Conservation (phyloP, 2,329 filamentous ascomycete species). For the Clarireedia paspali region DNA sequence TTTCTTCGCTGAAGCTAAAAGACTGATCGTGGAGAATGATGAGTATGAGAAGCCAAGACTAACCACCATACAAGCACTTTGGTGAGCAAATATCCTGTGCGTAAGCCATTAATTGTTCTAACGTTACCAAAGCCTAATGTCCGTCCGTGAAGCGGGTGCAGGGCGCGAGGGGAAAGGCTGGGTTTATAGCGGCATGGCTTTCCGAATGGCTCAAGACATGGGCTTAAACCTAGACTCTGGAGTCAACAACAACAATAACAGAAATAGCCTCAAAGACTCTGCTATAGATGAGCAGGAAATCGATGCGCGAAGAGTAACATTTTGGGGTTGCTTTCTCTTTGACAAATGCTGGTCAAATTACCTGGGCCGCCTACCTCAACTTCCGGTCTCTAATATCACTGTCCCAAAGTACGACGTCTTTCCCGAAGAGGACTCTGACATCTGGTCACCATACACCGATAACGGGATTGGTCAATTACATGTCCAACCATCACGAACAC, state of each 20-base stretch:
- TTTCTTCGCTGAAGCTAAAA: constrained; percentile 91
- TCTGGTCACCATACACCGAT: constrained; percentile 87
- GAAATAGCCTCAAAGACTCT: neutral
- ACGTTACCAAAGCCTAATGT: constrained; percentile 50
- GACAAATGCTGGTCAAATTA: constrained; percentile 99
- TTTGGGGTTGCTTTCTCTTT: constrained; percentile 97
- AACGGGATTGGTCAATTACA: constrained; percentile 64
- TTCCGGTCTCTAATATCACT: constrained; percentile 71
- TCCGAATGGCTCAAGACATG: constrained; percentile 92
- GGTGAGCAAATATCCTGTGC: constrained; percentile 37
- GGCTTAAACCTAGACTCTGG: constrained; percentile 81
- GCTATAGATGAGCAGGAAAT: constrained; percentile 71
- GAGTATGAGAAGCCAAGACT: constrained; percentile 85
- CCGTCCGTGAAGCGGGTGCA: constrained; percentile 89
- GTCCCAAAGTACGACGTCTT: constrained; percentile 88
- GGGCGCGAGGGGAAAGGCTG: constrained; percentile 91
- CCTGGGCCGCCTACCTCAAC: constrained; percentile 79
- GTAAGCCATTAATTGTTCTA: neutral
- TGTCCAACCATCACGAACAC: constrained; percentile 73
- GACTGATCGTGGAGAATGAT: constrained; percentile 81
- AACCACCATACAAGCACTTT: constrained; percentile 86
- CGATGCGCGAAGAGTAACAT: constrained; percentile 84
- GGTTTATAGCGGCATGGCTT: constrained; percentile 98
- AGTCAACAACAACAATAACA: constrained; percentile 49
- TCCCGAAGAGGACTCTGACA: constrained; percentile 74